These are phyloP conservation scores for Thinopyrum elongatum DNA, from an alignment of 176 grass and related monocot genomes.

Conservation along the genomic window DNA sequence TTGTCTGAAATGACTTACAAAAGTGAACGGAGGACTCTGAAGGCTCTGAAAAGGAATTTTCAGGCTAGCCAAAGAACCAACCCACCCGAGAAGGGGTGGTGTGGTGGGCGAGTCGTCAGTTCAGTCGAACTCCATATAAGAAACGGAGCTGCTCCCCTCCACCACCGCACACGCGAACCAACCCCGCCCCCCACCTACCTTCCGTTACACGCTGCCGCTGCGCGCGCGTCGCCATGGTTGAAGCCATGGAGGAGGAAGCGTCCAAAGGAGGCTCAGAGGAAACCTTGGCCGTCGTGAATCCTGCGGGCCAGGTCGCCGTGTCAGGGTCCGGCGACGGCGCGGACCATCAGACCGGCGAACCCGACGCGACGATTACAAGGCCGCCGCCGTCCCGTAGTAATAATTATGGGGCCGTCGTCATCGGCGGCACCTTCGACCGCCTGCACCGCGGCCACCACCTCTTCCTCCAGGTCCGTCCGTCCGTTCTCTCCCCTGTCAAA, in stretches of 20 bases:
- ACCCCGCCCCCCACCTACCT: not conserved
- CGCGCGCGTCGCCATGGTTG: not conserved
- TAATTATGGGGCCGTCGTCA: constrained; percentile 52
- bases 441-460: constrained; percentile 82
- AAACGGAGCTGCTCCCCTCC: not conserved
- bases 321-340: not conserved
- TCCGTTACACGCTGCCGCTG: not conserved
- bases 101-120: not conserved
- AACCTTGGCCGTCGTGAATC: not conserved
- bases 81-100: not conserved
- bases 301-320: not conserved
- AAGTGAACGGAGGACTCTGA: too few relatives aligned
- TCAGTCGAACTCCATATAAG: not conserved
- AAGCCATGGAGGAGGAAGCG: not conserved
- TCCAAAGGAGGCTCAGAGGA: not conserved
- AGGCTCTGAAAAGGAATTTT: too few relatives aligned
- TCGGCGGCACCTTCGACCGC: constrained; percentile 92
- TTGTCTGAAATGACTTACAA: too few relatives aligned
- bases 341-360: not conserved
- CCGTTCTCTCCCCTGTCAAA: not conserved
- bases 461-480: constrained; percentile 61
- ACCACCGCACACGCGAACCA: not conserved
- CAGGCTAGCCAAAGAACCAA: not conserved
- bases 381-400: not conserved
- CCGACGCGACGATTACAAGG: not conserved